Base-by-base conservation (phyloP, 2,329 filamentous ascomycete genomes). In the Penicillium janthinellum region DNA sequence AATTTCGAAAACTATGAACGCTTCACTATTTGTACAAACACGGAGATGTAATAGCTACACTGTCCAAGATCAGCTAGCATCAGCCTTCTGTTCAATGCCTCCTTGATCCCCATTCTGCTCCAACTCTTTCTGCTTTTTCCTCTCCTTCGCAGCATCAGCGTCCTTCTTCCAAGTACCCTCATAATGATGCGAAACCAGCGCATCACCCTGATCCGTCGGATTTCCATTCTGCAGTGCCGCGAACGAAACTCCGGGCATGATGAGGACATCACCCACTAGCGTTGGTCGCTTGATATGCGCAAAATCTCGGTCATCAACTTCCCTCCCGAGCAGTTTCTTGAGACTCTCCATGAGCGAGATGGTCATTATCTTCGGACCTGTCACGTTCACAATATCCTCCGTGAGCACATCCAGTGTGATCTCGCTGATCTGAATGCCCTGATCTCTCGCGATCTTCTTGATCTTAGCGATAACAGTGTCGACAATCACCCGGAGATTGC, bases 311-410 rank as follows among this genome's bases (percentile, higher is more conserved):
- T 71, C 67, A 49, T 66, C 65, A 2, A 71, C 63, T 1, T 50
- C 11, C 48, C 64, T 54, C 5, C 56, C 54, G 5, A 71, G 44
- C 34, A 68, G 37, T 44, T 62, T 17, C 6, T 17, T 39, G 6
- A 71, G 58, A 34, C 66, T 65, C 1, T 69, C 51, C 39, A 70
- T 15, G 14, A 71, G 56, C 15, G 58, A 57, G n/a, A 69, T 52
- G 0, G 69, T 71, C 65, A 71, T 69, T n/a, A 67, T 69, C 55
- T 69, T 69, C 2, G 68, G 69, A 1, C 69, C 69, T 1, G 67
- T 71, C 8, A 71, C 69, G 20, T 71, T 57, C 5, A 71, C 65
- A 12, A 71, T 67, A 56, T 71, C 70, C 1, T 22, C 42, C 4
- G 61, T 57, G 37, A 71, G 58, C 69, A 70, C 69, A 10, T 71